Conservation (phyloP, 2,329 filamentous ascomycete genomes). For the Coccinonectria pachysandricola region DNA sequence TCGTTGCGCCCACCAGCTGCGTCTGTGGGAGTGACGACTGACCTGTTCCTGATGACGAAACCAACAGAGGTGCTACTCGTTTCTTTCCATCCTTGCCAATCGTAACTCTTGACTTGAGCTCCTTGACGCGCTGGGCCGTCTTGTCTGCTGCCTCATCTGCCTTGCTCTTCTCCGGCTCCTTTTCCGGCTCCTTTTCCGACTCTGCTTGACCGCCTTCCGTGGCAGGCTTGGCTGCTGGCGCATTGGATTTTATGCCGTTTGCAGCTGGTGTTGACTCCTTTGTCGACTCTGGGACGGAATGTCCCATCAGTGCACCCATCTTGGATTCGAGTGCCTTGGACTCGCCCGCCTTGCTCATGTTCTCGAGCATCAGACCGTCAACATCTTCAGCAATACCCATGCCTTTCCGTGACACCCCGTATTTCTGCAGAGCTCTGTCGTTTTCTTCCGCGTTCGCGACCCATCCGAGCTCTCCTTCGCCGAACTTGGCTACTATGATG, state of each 20-base stretch:
- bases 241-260: constrained; percentile 39
- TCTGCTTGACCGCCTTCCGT: constrained; percentile 30
- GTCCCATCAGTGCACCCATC: constrained; percentile 98
- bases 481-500: constrained; percentile 73
- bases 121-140: constrained; percentile 41
- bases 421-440: constrained; percentile 85
- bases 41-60: constrained; percentile 79
- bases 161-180: no score
- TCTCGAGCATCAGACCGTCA: constrained; percentile 77
- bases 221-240: constrained; percentile 26
- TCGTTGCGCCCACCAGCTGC: constrained; percentile 69
- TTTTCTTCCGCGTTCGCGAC: constrained; percentile 81
- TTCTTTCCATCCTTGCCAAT: constrained; percentile 97
- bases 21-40: constrained; percentile 84
- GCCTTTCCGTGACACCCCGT: constrained; percentile 75
- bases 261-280: constrained; percentile 38
- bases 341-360: constrained; percentile 85
- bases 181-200: constrained; percentile 21
- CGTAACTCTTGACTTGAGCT: constrained; percentile 81
- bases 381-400: constrained; percentile 90
- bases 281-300: constrained; percentile 49
- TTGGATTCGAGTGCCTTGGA: constrained; percentile 81
- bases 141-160: constrained; percentile 44
- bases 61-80: constrained; percentile 80
- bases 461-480: constrained; percentile 80